Evolutionary conservation across 805 yeast species (phyloP), one percentile per base, ranked within the genome.

Genomic region (Saccharomycopsis sp.): DNA sequence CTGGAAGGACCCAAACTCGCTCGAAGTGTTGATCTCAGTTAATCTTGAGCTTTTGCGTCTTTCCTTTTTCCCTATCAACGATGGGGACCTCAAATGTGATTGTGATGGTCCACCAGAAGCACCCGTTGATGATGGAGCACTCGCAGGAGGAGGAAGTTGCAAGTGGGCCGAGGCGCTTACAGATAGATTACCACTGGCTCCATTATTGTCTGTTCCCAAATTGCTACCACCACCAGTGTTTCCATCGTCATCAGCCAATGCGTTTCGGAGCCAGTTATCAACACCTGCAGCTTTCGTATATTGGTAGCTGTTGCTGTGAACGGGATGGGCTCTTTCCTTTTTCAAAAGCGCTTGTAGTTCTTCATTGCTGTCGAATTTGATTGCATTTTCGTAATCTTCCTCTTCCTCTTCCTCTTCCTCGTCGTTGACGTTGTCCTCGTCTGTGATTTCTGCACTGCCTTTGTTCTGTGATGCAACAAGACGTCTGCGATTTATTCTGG

Each of bases 1-100:
- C 59, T 89, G 85, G 70, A 94, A 94, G 2, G 94, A 85, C 0
- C 99, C 99, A 78, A 94, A 94, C 65, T 92, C 92, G 5, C 81
- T 74, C 5, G 77, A 74, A 23, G 86, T 79, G 57, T 54, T 50
- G 3, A 53, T 24, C n/a, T 87, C 92, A 54, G 85, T 86, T 60
- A 89, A 70, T 63, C 89, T 79, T 8, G 58, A 37, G 62, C 89
- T 81, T 2, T 89, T 82, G 53, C 94, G 75, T 58, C 92, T 77
- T 63, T 89, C 96, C 52, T 89, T 75, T 64, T 81, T 73, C 16
- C 48, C 48, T 61, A 78, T 80, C 9, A 80, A 75, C 2, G 84
- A 83, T 70, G 41, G 70, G 64, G 16, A 68, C 67, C n/a, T 75
- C 72, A 3, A 76, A 70, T 41, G 64, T 67, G 0, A 67, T 5